These are phyloP conservation scores for Globisporangium orthogonon DNA, from an alignment of 352 stramenopile genomes.

Conservation along the genomic window DNA sequence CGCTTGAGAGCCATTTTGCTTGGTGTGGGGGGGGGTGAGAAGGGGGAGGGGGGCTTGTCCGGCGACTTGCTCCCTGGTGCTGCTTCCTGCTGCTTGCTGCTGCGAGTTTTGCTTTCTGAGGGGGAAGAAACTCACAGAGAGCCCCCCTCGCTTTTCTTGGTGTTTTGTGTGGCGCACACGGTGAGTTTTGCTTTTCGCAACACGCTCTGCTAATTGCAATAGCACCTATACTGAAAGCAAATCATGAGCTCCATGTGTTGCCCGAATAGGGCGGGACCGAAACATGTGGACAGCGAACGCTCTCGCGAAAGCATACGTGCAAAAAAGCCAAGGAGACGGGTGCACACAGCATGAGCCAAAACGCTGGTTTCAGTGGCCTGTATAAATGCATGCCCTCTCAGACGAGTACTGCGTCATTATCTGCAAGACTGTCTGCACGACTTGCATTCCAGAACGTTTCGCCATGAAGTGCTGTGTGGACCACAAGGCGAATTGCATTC, in stretches of 20 bases:
- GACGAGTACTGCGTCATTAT: background rate
- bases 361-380: background rate
- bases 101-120: conserved; percentile 32
- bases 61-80: too few relatives aligned
- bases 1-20: conserved; percentile 88
- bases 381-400: background rate
- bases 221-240: too few relatives aligned
- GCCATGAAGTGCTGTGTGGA: background rate
- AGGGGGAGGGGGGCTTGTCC: too few relatives aligned
- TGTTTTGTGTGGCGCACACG: background rate
- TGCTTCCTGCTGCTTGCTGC: conserved; percentile 18
- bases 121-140: conserved; percentile 5
- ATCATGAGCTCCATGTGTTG: too few relatives aligned
- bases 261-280: too few relatives aligned
- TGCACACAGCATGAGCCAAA: background rate
- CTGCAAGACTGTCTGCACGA: background rate
- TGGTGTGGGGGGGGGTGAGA: background rate
- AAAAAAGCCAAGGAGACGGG: background rate
- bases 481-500: too few relatives aligned
- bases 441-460: conserved; percentile 11
- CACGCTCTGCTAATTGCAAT: too few relatives aligned
- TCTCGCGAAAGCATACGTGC: background rate
- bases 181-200: too few relatives aligned
- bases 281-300: background rate
- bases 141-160: too few relatives aligned